phyloP scores from a whole-genome alignment of 2,329 filamentous ascomycete genomes.

The Apiospora rasikravindrae region DNA sequence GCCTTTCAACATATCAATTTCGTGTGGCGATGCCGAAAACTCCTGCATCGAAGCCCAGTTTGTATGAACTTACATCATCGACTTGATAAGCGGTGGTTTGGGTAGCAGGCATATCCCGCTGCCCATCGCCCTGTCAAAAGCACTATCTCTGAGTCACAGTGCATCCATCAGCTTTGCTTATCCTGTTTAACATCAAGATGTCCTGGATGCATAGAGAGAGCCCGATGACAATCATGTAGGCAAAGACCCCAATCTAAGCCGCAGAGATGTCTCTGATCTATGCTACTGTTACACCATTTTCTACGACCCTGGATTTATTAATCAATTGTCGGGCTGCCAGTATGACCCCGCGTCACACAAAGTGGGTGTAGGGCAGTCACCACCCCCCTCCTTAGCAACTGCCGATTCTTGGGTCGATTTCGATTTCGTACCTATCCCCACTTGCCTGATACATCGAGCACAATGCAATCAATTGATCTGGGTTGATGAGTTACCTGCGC shows the following conservation, averaged over 20 bases:
- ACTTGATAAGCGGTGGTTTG: not conserved
- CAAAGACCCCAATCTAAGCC: not conserved
- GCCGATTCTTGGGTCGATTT: not conserved
- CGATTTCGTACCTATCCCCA: not conserved
- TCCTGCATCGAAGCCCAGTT: not conserved
- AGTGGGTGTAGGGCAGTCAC: not conserved
- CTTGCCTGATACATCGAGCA: not conserved
- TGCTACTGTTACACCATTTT: not conserved
- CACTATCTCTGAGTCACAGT: not conserved
- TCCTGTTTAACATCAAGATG: not conserved
- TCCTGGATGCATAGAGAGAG: not conserved
- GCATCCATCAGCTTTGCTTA: not conserved
- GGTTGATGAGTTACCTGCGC: not conserved
- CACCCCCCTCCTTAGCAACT: not conserved
- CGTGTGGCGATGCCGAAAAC: not conserved
- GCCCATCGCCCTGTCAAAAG: not conserved
- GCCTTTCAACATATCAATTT: not conserved
- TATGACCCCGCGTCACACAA: not conserved
- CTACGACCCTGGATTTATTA: not conserved
- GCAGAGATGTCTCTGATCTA: conserved; percentile 7
- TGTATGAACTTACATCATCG: not conserved
- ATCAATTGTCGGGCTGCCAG: not conserved
- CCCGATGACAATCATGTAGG: not conserved
- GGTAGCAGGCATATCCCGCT: not conserved
- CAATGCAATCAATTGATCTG: not conserved